A percentile compares a stretch with the other conserved stretches of the same genome.
These are phyloP conservation scores for Pochonia chlamydosporia DNA, from an alignment of 2,329 filamentous ascomycete genomes.

Conservation along the genomic window DNA sequence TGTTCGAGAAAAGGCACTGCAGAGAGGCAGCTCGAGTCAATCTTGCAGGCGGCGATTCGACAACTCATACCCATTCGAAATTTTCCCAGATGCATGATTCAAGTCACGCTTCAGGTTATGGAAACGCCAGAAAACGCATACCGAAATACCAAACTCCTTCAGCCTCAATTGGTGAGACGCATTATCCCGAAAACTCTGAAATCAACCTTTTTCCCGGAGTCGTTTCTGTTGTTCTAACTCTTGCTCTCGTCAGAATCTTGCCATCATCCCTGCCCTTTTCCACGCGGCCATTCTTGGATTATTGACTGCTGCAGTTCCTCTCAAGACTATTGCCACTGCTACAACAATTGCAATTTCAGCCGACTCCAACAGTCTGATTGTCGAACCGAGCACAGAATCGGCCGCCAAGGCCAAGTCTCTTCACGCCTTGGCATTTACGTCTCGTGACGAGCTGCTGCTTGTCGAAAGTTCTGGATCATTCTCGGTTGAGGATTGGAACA, in stretches of 20 bases:
- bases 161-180: constrained; percentile 53
- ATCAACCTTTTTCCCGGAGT: not conserved
- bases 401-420: constrained; percentile 60
- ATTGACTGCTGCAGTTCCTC: constrained; percentile 74
- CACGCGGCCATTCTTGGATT: constrained; percentile 75
- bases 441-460: constrained; percentile 64
- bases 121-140: constrained; percentile 63
- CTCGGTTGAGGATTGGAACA: constrained; percentile 68
- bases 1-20: constrained; percentile 47
- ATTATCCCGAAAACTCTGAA: not conserved
- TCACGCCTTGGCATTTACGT: constrained; percentile 82
- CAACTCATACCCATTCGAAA: constrained; percentile 69
- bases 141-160: constrained; percentile 52
- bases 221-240: constrained; percentile 9
- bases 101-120: constrained; percentile 74
- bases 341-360: constrained; percentile 55
- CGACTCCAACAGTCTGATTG: constrained; percentile 36
- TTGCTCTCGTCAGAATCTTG: constrained; percentile 54
- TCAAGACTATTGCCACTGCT: constrained; percentile 66
- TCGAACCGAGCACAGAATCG: constrained; percentile 58
- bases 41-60: constrained; percentile 66
- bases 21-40: constrained; percentile 75
- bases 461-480: constrained; percentile 80
- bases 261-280: constrained; percentile 73
- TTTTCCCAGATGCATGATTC: constrained; percentile 72